Percentiles rank a stretch among this genome's conserved stretches.
These are phyloP conservation scores for Candida succiphila DNA, from an alignment of 805 yeast genomes.

Conservation along the genomic window DNA sequence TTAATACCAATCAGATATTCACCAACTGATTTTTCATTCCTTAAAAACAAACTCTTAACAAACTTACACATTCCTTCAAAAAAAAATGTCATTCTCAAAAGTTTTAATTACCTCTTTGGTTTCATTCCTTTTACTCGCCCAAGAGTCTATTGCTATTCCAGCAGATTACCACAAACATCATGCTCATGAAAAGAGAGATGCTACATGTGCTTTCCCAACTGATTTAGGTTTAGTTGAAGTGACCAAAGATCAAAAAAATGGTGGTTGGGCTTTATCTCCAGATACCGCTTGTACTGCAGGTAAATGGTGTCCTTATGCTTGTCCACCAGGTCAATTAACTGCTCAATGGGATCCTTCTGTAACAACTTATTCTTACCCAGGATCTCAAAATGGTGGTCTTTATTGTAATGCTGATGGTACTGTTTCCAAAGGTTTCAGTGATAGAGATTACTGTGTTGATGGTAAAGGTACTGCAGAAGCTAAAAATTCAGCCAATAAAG, in stretches of 20 bases:
- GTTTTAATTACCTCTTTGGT: constrained; percentile 3
- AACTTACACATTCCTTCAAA: not conserved
- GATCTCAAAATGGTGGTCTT: constrained; percentile 76
- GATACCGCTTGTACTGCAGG: constrained; percentile 69
- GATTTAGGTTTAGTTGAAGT: constrained; percentile 62
- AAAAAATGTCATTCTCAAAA: constrained; percentile 6
- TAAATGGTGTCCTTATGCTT: constrained; percentile 85
- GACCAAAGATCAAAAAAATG: constrained; percentile 46
- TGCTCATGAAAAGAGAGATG: constrained; percentile 19
- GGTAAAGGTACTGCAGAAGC: constrained; percentile 66
- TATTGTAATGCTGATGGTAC: constrained; percentile 66
- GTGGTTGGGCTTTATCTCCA: constrained; percentile 82
- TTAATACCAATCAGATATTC: not conserved
- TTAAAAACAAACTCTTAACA: not conserved
- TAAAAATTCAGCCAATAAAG: constrained; percentile 40
- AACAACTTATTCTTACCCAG: constrained; percentile 67
- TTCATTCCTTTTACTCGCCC: constrained; percentile 3
- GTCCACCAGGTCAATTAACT: constrained; percentile 80
- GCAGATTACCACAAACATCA: constrained; percentile 11
- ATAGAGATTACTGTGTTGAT: constrained; percentile 56
- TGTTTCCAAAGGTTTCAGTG: constrained; percentile 48
- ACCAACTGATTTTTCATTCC: not conserved
- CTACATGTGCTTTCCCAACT: constrained; percentile 59
- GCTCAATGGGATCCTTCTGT: constrained; percentile 81
- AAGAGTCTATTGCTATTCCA: constrained; percentile 7